Base-by-base conservation (phyloP, 768 basidiomycete genomes). In the Pisolithus orientalis region DNA sequence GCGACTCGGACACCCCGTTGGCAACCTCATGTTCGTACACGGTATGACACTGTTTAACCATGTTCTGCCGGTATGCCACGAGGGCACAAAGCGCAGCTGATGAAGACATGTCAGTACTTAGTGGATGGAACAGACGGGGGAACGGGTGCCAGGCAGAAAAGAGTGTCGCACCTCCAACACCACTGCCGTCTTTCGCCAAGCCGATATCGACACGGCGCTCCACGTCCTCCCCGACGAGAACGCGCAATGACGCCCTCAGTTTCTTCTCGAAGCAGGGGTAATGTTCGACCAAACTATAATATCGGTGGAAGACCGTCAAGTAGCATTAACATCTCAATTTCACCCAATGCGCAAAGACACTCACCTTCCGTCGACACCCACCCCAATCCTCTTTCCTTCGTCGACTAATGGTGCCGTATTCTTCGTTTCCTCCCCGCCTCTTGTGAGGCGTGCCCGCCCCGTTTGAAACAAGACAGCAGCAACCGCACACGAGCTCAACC, bases 181-280 rank as follows among this genome's bases (percentile, higher is more conserved):
- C 96, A 62, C 91, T 94, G 11, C 96, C 96, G 60, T 99, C 96
- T 69, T 96, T 98, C 4, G 96, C 96, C 65, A 98, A 66, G 37
- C 92, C 95, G 60, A 98, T 89, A 46, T 85, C 78, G 1, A 96
- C 83, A 29, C 82, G 74, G 61, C 81, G 75, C 73, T 94, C 92
- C 6, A 89, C 83, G 31, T 89, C 83, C 39, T 80, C 74, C 2
- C 95, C 95, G 3, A 98, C 81, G 21, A 98, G 63, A 3, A 71
- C 64, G n/a, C 80, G 73, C 47, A 99, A 67, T 0, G 94, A 85
- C 42, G 83, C 82, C 16, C 92, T 79, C 50, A 96, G 72, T 11
- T 78, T 79, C 13, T 76, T 72, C 61, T 92, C 81, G 66, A 93
- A 99, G 61, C 80, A 75, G 1, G 96, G 96, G 67, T 98, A 94